Base-by-base conservation (phyloP, 2,329 filamentous ascomycete species). In the Sporothrix luriei region DNA sequence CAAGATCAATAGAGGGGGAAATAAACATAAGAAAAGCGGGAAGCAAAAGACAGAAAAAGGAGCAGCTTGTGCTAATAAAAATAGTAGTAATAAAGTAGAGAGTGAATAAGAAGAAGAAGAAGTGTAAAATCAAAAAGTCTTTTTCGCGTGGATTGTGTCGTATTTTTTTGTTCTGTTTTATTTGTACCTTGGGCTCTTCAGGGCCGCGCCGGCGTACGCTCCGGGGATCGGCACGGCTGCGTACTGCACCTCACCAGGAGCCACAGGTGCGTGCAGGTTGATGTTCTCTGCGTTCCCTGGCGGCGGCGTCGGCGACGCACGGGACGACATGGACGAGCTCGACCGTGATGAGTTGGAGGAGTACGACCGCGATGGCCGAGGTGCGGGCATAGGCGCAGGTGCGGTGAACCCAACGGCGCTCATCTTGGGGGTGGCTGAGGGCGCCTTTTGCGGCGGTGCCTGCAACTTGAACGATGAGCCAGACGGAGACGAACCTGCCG, bases 151-250 rank as follows among this genome's bases (percentile, higher is more conserved):
- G 29, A 62, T 61, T 46, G 40, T 38, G 26, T 33, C 14, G 38
- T 48, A 64, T 64, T 55, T 66, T 55, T 65, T 62, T 66, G 43
- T 59, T 19, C 16, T 43, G n/a, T 24, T 62, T 46, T 62, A n/a
- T 14, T 38, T 40, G 19, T 70, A 68, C 67, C 67, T 82, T 46
- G 85, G 84, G 75, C 82, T 85, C 78, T 82, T 84, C 69, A 87
- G 74, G 6, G 82, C 83, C 70, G 83, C 82, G 62, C 84, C 85
- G 7, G 85, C 82, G 77, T 97, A 97, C 0, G 93, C 91, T 6
- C 91, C 91, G 0, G 94, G 94, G 71, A 97, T 97, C 0, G 94
- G 92, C 43, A 97, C 94, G 26, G 90, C 83, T 14, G 90, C 94
- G 79, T 97, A 97, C 64, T 89, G 88, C 75, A 91, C 88, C 84